Evolutionary conservation across 2,329 filamentous ascomycete genomes (phyloP), one percentile per base, ranked within the genome.

Genomic region (Chalaropsis ovoidea): DNA sequence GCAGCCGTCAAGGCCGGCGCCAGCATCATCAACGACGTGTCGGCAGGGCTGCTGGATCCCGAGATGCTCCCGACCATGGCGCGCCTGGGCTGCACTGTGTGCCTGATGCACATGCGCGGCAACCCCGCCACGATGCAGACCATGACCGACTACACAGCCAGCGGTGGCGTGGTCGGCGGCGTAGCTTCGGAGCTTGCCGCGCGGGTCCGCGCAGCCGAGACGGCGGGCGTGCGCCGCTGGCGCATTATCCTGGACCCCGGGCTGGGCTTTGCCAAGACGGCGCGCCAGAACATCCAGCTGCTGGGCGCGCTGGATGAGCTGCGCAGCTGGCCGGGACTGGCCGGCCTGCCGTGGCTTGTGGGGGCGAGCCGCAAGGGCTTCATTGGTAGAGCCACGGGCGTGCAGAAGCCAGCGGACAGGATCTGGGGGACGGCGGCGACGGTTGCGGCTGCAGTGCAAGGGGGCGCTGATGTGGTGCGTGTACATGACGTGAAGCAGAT

Each of bases 11-110:
- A 79, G 31, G 89, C 86, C 3, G 94, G 94, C 62, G 93, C 92
- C 6, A 87, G 96, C 73, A 88, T 99, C 69, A 85, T 99, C 76
- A 99, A 99, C 76, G 94, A 99, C 74, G 86, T 99, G 43, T 95
- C 90, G 0, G 90, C 87, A 1, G 94, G 94, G 2, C 73, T 79
- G 3, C 79, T 96, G 62, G 94, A 97, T 73, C 77, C 83, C 0
- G 80, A 82, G 0, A 97, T 99, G 91, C 82, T 99, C 0, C 71
- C 85, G 15, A 91, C 89, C 0, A 86, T 93, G 68, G 93, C 89
- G 0, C 79, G 81, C 3, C 81, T 94, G 0, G 87, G 89, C 43
- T 90, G 86, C 71, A 90, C 91, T 2, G 85, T 96, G 41, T 83
- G 81, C 68, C 80, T 96, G 63, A 95, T 95, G 90, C 92, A 96